Evolutionary conservation across 129 eudicot genomes (phyloP).

Genomic region (Tagetes erecta): DNA sequence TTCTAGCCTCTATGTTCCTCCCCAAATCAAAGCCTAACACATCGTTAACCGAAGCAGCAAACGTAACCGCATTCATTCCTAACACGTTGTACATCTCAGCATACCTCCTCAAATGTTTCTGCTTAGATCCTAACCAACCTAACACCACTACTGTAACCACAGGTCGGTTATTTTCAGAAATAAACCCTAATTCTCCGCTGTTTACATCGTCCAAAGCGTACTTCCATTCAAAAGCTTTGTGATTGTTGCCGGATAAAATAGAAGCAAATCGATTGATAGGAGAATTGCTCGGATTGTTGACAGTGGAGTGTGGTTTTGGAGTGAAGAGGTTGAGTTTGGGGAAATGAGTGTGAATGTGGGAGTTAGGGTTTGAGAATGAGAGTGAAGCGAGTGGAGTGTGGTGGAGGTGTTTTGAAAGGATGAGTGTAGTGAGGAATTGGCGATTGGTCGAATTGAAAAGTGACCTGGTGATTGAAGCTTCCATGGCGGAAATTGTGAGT

Average conservation of each 20-base stretch:
- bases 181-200: conserved; percentile 10
- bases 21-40: conserved; percentile 79
- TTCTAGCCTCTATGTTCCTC: conserved; percentile 50
- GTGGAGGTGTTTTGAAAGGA: conserved; percentile 22
- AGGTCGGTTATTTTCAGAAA: conserved; percentile 27
- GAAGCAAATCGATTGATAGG: conserved; percentile 35
- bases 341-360: conserved; percentile 17
- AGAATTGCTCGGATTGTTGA: not conserved
- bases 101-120: conserved; percentile 78
- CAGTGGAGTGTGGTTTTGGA: conserved; percentile 10
- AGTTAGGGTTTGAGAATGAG: conserved; percentile 31
- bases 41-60: conserved; percentile 63
- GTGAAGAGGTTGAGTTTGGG: conserved; percentile 29
- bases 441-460: conserved; percentile 44
- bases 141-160: conserved; percentile 67
- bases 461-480: conserved; percentile 41
- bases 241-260: conserved; percentile 27
- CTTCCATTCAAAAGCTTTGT: conserved; percentile 44
- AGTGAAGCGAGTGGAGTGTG: conserved; percentile 24
- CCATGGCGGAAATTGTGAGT: conserved; percentile 39
- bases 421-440: conserved; percentile 27
- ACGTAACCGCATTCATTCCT: conserved; percentile 63
- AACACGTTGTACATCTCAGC: conserved; percentile 64
- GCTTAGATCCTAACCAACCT: conserved; percentile 86
- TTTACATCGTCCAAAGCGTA: conserved; percentile 7